Base-by-base conservation (phyloP, 352 stramenopile genomes). In the Pseudoperonospora humuli region DNA sequence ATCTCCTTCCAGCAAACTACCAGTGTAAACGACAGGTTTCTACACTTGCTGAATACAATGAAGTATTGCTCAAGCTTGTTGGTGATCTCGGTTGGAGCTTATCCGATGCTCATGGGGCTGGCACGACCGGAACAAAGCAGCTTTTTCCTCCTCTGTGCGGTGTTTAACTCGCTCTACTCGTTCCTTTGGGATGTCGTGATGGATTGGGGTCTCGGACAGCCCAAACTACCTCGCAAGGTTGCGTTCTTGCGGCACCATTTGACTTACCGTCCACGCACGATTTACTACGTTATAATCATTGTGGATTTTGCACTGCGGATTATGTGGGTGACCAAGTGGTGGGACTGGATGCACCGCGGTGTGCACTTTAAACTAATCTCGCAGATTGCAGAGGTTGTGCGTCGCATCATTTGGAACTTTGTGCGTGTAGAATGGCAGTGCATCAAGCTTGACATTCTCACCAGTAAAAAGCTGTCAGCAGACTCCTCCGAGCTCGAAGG, bases 161-260 rank as follows among this genome's bases (percentile, higher is more conserved):
- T 86, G 7, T 92, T 95, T 47, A 97, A 95, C 45, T 97, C 92
- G 28, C 63, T 98, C 10, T 98, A 98, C 59, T 97, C 89, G 49
- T 98, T 97, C 63, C 75, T 84, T 6, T 98, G 94, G 94, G 95
- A 98, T 60, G 90, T 98, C 2, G 86, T 95, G 50, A 97, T 98
- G 86, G 93, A 98, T 66, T 98, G 94, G 93, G 91, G 91, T 7
- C 68, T 96, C 7, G 82, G 75, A n/a, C 72, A 91, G 45, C 79
- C 79, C 0, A 62, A 71, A 9, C 44, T 86, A 18, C 70, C 69
- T 10, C 49, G 39, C 19, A 43, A 46, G 13, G 46, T 76, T 7
- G 41, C 39, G 3, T 80, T 84, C 39, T 51, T 91, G 37, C 74
- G 79, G 15, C 76, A 88, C 41, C 69, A 81, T 33, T 53, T 91